Conservation (phyloP, 306 rosid genomes). For the Luffa acutangula region DNA sequence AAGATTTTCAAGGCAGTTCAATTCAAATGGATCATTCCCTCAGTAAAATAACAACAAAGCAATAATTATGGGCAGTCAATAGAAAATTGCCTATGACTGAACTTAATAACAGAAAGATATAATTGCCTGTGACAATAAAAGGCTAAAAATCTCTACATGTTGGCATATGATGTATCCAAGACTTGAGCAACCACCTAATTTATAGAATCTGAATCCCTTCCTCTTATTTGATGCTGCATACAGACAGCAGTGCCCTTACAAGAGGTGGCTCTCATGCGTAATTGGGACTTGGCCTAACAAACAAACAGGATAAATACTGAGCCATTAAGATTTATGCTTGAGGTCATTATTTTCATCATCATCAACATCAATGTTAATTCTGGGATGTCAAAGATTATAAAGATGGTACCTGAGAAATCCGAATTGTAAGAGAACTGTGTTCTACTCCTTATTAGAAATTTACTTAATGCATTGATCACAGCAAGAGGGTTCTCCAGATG, state of each 20-base stretch:
- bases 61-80: not conserved
- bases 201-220: not conserved
- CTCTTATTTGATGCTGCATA: not conserved
- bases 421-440: not conserved
- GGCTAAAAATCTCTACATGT: not conserved
- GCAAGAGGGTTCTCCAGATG: slow-evolving; percentile 93
- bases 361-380: not conserved
- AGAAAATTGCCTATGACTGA: not conserved
- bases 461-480: slow-evolving; percentile 44
- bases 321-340: not conserved
- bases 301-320: not conserved
- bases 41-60: not conserved
- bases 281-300: not conserved
- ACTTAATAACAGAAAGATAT: not conserved
- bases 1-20: not conserved
- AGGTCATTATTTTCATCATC: not conserved
- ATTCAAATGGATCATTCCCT: not conserved
- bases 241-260: not conserved
- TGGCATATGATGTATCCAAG: not conserved
- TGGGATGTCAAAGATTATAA: not conserved
- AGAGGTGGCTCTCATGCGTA: not conserved
- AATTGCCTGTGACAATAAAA: not conserved
- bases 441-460: slow-evolving; percentile 27
- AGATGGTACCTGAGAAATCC: not conserved
- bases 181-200: not conserved